Evolutionary conservation across 2,329 filamentous ascomycete genomes (phyloP), one percentile per base, ranked within the genome.

Genomic region (Hymenoscyphus repandus): DNA sequence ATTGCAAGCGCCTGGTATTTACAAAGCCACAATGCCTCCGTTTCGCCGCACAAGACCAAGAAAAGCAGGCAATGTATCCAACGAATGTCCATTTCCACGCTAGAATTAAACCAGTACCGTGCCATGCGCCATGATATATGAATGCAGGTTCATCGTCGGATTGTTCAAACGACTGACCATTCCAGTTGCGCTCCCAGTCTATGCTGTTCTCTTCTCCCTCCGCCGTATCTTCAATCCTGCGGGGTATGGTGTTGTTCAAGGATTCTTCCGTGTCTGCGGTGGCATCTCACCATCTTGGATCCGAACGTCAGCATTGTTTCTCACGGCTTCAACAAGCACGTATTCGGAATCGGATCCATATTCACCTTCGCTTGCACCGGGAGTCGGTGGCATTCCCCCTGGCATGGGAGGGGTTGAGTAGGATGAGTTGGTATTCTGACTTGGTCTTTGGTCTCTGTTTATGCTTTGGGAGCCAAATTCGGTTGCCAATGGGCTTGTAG

Each of bases 321-420:
- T 55, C 27, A 45, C 27, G 43, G 31, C 20, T 34, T 56, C 45
- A 50, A 60, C 59, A 47, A 61, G 34, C 33, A 64, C 58, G 47
- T 62, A 63, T 59, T 63, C 62, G 50, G 58, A 47, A 15, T 61
- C 58, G 50, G 55, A 56, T 53, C 46, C 43, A 40, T 48, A 57
- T 58, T 64, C 61, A 66, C 65, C 64, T 64, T 67, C 65, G 51
- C 65, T 67, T 46, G 64, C 59, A 52, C 64, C 62, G 34, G 65
- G 65, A 27, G 65, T 67, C 1, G 65, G 65, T 45, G 65, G 64
- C 11, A 65, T 45, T 38, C 53, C 59, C 39, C 64, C 64, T 53
- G 62, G 60, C 49, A 63, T 59, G 2, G 55, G 53, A 15, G 53
- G 51, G 7, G 22, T 50, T 17, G 40, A 41, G 17, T 50, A 46